Conservation (phyloP, 164 flowering plant species). For the Magnolia officinalis region DNA sequence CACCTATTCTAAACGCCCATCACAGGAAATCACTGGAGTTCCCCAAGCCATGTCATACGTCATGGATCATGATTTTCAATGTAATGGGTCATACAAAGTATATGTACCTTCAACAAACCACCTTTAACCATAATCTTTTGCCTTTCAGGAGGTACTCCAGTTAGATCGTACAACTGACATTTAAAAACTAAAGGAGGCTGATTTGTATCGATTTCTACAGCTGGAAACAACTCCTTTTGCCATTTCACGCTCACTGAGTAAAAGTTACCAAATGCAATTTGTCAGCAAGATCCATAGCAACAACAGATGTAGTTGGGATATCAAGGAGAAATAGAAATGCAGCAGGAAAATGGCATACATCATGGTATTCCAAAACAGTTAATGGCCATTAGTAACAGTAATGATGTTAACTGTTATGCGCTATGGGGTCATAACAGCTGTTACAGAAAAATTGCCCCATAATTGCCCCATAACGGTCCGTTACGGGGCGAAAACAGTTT, state of each 20-base stretch:
- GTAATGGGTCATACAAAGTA: not conserved
- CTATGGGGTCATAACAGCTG: too few species aligned
- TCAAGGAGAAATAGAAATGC: not conserved
- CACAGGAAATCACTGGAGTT: not conserved
- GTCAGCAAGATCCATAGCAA: not conserved
- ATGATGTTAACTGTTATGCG: too few species aligned
- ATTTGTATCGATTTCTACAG: slow-evolving; percentile 86
- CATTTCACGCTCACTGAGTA: slow-evolving; percentile 88
- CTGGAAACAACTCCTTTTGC: slow-evolving; percentile 77
- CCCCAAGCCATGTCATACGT: not conserved
- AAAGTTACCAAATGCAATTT: not conserved
- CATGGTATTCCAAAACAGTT: too few species aligned
- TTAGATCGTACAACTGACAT: slow-evolving; percentile 84
- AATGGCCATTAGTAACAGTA: too few species aligned
- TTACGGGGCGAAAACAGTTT: too few species aligned
- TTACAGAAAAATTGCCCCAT: too few species aligned
- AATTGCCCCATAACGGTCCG: too few species aligned
- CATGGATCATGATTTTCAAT: not conserved
- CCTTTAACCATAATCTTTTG: slow-evolving; percentile 99
- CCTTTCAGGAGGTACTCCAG: slow-evolving; percentile 99
- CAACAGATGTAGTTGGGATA: not conserved
- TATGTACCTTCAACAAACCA: slow-evolving; percentile 82
- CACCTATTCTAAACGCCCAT: not conserved
- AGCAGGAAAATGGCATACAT: not conserved
- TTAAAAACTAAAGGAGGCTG: slow-evolving; percentile 92